These are phyloP conservation scores for Didymella pinodella DNA, from an alignment of 2,329 filamentous ascomycete species.

Conservation along the genomic window DNA sequence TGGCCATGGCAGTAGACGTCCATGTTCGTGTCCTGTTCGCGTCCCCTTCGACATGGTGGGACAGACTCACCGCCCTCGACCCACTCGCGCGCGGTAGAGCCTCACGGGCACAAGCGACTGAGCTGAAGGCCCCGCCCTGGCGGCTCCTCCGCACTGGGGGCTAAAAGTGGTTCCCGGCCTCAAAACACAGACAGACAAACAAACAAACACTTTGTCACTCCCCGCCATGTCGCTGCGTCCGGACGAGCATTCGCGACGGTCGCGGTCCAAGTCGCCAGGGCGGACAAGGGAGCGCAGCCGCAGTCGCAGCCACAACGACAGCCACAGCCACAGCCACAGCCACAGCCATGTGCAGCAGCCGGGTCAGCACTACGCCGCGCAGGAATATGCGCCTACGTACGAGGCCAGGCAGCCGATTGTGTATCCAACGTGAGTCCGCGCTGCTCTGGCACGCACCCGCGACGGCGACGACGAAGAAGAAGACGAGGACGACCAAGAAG, in stretches of 20 bases:
- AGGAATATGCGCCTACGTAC: constrained; percentile 42
- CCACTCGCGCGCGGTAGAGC: constrained; percentile 15
- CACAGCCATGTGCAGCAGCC: constrained; percentile 19
- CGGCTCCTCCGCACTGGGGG: constrained; percentile 12
- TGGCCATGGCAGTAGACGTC: background rate
- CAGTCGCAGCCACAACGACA: constrained; percentile 28
- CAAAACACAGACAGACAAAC: background rate
- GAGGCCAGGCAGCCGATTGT: constrained; percentile 53
- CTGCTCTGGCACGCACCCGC: background rate
- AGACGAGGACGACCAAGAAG: background rate
- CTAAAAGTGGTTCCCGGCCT: constrained; percentile 6
- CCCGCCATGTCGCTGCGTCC: constrained; percentile 51
- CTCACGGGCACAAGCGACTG: constrained; percentile 22
- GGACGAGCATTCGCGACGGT: constrained; percentile 50
- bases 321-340: too few relatives aligned
- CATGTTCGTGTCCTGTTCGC: background rate
- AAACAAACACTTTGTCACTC: background rate
- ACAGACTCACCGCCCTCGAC: constrained; percentile 14
- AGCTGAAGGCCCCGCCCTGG: constrained; percentile 10
- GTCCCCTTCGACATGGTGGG: background rate
- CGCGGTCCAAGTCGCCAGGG: constrained; percentile 54
- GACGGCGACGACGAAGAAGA: background rate
- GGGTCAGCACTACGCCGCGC: constrained; percentile 22
- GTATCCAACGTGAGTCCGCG: constrained; percentile 46
- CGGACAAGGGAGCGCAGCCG: constrained; percentile 46